Conservation (phyloP, 192 early-diverging fungal genomes). For the Spizellomyces punctatus region DNA sequence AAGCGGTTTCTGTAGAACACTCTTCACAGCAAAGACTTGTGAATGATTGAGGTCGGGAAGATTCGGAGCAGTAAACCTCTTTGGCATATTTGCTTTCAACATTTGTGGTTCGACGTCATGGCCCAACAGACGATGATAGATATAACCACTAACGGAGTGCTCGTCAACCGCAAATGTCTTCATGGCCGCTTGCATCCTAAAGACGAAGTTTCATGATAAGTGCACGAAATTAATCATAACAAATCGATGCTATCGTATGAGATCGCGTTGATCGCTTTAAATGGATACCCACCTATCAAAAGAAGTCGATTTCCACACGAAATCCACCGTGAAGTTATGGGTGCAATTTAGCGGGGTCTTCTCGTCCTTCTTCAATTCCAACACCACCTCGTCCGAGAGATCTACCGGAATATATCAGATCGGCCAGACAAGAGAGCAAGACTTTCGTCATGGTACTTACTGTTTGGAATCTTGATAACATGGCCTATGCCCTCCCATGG, state of each 20-base stretch:
- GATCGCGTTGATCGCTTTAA: too few relatives aligned
- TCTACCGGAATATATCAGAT: conserved; percentile 38
- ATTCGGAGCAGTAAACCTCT: conserved; percentile 88
- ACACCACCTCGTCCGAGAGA: conserved; percentile 89
- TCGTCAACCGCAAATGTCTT: conserved; percentile 97
- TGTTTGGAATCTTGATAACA: conserved; percentile 96
- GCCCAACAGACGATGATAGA: conserved; percentile 92
- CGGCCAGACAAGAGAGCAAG: conserved; percentile 13
- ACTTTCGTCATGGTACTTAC: conserved; percentile 44
- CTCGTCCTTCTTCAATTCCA: conserved; percentile 73
- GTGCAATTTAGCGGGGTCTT: conserved; percentile 74
- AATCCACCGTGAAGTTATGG: conserved; percentile 93
- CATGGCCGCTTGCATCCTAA: conserved; percentile 90
- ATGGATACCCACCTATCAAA: conserved; percentile 63
- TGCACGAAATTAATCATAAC: not conserved
- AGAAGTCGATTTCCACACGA: conserved; percentile 98
- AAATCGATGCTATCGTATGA: not conserved
- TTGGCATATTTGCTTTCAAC: conserved; percentile 78
- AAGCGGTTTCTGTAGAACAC: conserved; percentile 88
- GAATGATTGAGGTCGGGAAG: conserved; percentile 96
- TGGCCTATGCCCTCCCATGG: conserved; percentile 89
- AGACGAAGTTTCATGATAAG: conserved; percentile 1
- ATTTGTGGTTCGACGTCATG: conserved; percentile 92
- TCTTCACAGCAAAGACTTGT: conserved; percentile 93
- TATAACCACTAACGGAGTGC: conserved; percentile 89